phyloP scores from a whole-genome alignment of 1,139 yeast genomes.

The Scheffersomyces titani region DNA sequence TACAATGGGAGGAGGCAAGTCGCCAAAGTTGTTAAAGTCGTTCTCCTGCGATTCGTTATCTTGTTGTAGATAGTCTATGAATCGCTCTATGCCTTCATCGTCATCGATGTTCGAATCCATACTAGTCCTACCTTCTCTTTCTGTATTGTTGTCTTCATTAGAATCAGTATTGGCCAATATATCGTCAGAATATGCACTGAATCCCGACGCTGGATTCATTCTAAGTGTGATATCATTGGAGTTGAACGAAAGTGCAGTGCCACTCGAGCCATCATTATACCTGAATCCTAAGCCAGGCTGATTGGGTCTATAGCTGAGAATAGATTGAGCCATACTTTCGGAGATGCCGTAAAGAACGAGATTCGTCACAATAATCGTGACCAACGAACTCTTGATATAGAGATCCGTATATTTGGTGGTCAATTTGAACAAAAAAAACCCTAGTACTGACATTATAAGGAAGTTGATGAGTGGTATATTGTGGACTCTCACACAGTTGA shows the following conservation, averaged over 20 bases:
- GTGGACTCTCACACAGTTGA: constrained; percentile 37
- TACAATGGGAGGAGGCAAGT: constrained; percentile 10
- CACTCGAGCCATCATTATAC: constrained; percentile 14
- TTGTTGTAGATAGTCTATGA: constrained; percentile 39
- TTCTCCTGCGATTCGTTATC: constrained; percentile 19
- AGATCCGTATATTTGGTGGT: constrained; percentile 62
- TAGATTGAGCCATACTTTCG: constrained; percentile 83
- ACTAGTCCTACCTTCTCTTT: background rate
- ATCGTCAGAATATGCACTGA: constrained; percentile 8
- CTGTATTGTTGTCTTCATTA: background rate
- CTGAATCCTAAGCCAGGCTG: constrained; percentile 25
- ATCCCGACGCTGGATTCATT: background rate
- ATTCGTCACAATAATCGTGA: constrained; percentile 84
- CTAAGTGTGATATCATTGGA: constrained; percentile 8
- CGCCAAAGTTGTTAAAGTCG: constrained; percentile 3
- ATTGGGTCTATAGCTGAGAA: constrained; percentile 37
- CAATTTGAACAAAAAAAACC: constrained; percentile 49
- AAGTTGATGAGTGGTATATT: constrained; percentile 57
- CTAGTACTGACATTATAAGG: constrained; percentile 49
- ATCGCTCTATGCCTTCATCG: constrained; percentile 33
- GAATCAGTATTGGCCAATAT: constrained; percentile 10
- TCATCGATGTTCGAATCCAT: constrained; percentile 23
- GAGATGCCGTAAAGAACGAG: constrained; percentile 83
- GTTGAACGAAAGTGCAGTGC: constrained; percentile 11
- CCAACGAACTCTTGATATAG: constrained; percentile 64